phyloP scores from a whole-genome alignment of 2,329 filamentous ascomycete genomes.

The Lasiodiplodia gonubiensis region DNA sequence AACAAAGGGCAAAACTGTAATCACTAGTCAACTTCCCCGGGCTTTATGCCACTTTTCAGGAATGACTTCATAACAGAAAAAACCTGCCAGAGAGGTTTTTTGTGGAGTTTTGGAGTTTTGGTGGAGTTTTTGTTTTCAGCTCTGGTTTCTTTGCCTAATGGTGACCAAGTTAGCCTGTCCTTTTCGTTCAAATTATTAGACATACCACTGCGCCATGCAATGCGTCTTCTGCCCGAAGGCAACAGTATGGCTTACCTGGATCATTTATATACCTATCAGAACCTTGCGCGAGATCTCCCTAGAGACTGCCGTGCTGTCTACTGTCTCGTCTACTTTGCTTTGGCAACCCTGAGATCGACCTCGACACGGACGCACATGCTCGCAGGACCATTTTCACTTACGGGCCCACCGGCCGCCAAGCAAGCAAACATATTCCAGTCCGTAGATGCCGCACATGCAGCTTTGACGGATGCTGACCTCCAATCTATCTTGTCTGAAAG shows the following conservation, averaged over 20 bases:
- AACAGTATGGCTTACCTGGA: neutral
- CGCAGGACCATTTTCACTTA: neutral
- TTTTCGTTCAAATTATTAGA: neutral
- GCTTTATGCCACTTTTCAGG: too few species aligned
- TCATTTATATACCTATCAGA: neutral
- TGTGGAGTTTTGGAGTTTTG: too few species aligned
- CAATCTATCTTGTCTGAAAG: neutral
- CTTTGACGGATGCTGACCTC: neutral
- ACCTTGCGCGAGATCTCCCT: neutral
- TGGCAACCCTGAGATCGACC: neutral
- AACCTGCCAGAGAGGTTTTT: neutral
- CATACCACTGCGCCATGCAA: neutral
- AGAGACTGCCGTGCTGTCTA: neutral
- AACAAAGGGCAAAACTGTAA: neutral
- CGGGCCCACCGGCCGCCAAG: neutral
- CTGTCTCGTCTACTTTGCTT: neutral
- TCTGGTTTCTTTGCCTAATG: neutral
- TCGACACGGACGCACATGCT: neutral
- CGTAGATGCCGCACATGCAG: neutral
- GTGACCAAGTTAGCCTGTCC: neutral
- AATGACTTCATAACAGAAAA: too few species aligned
- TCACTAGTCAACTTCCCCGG: too few species aligned
- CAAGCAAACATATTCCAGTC: neutral
- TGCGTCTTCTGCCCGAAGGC: neutral
- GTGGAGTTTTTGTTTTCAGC: neutral